Conservation (phyloP, 2,329 filamentous ascomycete species). For the Coniochaeta ligniaria region DNA sequence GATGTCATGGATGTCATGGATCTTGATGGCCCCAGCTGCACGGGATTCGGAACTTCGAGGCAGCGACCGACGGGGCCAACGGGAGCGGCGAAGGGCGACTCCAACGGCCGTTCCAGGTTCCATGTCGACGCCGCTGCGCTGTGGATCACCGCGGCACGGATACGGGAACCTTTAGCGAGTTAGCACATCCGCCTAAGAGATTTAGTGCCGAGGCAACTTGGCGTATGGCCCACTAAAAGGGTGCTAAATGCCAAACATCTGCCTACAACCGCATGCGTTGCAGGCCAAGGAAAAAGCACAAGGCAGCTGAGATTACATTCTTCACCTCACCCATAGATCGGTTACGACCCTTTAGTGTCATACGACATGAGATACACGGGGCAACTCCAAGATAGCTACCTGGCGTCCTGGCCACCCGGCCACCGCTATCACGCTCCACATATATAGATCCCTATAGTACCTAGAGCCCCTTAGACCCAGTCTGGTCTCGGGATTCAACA, state of each 20-base stretch:
- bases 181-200: no score
- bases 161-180: neutral
- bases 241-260: neutral
- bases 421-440: neutral
- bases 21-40: neutral
- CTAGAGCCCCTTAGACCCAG: no score
- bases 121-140: neutral
- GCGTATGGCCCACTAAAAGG: neutral
- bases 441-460: no score
- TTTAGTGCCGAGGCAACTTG: neutral
- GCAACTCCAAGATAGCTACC: no score
- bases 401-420: no score
- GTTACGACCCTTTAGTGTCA: neutral
- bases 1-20: no score
- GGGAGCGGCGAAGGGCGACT: neutral
- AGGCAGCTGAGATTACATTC: no score
- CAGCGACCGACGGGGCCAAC: neutral
- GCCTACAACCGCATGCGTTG: neutral
- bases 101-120: neutral
- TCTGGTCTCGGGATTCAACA: no score
- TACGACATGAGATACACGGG: neutral
- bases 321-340: no score
- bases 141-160: neutral
- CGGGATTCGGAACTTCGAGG: neutral
- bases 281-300: neutral